Conservation (phyloP, 306 rosid species). For the Pyrus bretschneideri region DNA sequence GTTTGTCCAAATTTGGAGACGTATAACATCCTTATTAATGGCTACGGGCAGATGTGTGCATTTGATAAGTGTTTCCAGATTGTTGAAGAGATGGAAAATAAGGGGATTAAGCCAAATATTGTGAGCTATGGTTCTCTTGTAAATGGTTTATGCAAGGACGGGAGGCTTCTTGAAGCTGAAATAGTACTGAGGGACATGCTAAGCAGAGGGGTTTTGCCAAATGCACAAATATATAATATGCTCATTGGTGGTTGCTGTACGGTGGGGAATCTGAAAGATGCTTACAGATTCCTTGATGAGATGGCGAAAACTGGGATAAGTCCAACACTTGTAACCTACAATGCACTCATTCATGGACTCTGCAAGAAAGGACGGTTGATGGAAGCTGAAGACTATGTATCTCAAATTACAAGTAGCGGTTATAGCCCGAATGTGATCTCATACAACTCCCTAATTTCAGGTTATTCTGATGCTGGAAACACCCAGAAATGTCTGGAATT, state of each 20-base stretch:
- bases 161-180: conserved; percentile 69
- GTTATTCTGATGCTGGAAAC: conserved; percentile 47
- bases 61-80: conserved; percentile 58
- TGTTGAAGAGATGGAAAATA: conserved; percentile 68
- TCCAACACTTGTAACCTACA: conserved; percentile 69
- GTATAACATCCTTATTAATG: conserved; percentile 51
- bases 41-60: conserved; percentile 43
- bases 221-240: conserved; percentile 68
- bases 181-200: conserved; percentile 53
- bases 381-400: conserved; percentile 56
- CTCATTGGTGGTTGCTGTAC: conserved; percentile 56
- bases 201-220: conserved; percentile 48
- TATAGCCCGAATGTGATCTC: conserved; percentile 61
- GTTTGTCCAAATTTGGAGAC: conserved; percentile 49
- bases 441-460: conserved; percentile 74
- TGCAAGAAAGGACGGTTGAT: conserved; percentile 49
- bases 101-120: conserved; percentile 61
- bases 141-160: conserved; percentile 56
- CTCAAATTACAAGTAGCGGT: conserved; percentile 38
- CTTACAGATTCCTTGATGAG: conserved; percentile 50
- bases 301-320: conserved; percentile 41
- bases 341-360: conserved; percentile 58
- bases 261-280: conserved; percentile 41
- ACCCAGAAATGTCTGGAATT: conserved; percentile 48
- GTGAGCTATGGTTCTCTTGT: conserved; percentile 71